A percentile compares a stretch with the other conserved stretches of the same genome.
These are phyloP conservation scores for Pistacia integerrima DNA, from an alignment of 345 rosid species.

Conservation along the genomic window DNA sequence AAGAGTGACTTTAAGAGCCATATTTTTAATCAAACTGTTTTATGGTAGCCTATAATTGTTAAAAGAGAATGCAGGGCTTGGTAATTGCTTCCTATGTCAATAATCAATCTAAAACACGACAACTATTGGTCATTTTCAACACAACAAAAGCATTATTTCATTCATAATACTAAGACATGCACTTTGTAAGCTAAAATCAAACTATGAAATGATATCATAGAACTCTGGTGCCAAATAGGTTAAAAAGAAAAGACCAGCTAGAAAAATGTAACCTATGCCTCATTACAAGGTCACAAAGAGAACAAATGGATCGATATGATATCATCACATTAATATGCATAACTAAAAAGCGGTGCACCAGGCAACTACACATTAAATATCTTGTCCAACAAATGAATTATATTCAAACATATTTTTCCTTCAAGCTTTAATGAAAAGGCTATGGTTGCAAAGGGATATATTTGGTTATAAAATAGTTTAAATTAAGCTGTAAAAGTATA, in stretches of 20 bases:
- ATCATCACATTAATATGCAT: not conserved
- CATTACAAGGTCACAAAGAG: not conserved
- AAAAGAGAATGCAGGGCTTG: not conserved
- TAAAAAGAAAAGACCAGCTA: too few species aligned
- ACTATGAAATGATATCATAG: too few species aligned
- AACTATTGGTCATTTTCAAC: too few species aligned
- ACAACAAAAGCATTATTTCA: too few species aligned
- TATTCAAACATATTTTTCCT: not conserved
- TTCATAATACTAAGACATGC: too few species aligned
- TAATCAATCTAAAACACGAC: not conserved
- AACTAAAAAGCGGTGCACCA: not conserved
- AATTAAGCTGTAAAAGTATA: conserved; percentile 23
- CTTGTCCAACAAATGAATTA: not conserved
- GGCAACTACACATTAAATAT: not conserved
- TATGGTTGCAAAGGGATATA: not conserved
- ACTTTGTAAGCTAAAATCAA: too few species aligned
- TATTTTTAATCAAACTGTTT: not conserved
- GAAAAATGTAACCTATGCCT: not conserved
- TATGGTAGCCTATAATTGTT: not conserved
- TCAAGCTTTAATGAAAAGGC: not conserved
- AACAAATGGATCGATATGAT: not conserved
- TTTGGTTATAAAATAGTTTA: not conserved
- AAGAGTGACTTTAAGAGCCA: not conserved
- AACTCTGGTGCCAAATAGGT: too few species aligned
- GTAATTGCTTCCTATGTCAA: not conserved